Conservation (phyloP, 129 eudicot genomes). For the Calendula officinalis region DNA sequence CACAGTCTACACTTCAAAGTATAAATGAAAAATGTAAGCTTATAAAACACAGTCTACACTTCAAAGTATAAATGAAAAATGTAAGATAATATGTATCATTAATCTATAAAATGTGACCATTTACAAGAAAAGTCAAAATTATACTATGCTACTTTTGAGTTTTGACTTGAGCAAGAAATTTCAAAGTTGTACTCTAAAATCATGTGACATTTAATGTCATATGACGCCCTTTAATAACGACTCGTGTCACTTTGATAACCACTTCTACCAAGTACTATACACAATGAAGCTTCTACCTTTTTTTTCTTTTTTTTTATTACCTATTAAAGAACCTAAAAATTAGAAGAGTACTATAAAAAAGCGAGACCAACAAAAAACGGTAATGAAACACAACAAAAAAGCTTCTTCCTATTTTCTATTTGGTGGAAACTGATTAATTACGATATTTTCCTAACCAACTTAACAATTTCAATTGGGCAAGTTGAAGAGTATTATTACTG, state of each 20-base stretch:
- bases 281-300: background rate
- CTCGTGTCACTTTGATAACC: slow-evolving; percentile 16
- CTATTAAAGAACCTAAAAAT: too few relatives aligned
- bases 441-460: background rate
- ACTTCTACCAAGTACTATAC: background rate
- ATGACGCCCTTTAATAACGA: background rate
- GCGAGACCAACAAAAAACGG: too few relatives aligned
- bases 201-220: slow-evolving; percentile 23
- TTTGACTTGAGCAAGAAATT: background rate
- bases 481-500: background rate
- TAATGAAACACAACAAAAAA: too few relatives aligned
- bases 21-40: too few relatives aligned
- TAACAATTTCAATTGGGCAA: background rate
- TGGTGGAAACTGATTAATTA: too few relatives aligned
- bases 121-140: slow-evolving; percentile 8
- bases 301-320: too few relatives aligned
- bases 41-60: too few relatives aligned
- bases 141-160: slow-evolving; percentile 11
- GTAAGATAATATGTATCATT: background rate
- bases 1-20: too few relatives aligned
- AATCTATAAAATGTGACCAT: background rate
- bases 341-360: too few relatives aligned
- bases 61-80: too few relatives aligned
- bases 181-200: slow-evolving; percentile 20
- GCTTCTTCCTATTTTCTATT: too few relatives aligned